phyloP scores from a whole-genome alignment of 2,329 filamentous ascomycete species.

The Phialophora chinensis region DNA sequence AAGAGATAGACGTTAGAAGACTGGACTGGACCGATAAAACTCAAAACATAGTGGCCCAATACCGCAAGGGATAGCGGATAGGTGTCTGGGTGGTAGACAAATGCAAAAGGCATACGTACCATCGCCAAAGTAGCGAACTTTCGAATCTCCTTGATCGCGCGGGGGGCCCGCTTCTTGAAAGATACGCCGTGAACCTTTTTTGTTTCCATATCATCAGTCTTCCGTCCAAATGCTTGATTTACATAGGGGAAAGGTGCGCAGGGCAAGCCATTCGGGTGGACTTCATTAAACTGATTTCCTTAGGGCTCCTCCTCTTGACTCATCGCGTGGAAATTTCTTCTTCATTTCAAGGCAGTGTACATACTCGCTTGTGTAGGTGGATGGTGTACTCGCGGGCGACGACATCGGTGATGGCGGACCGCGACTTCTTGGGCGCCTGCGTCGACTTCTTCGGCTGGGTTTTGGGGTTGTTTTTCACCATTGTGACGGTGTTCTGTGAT shows the following conservation, averaged over 20 bases:
- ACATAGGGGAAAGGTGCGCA: not conserved
- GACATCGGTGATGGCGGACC: conserved; percentile 98
- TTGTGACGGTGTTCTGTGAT: conserved; percentile 31
- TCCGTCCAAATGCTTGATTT: conserved; percentile 62
- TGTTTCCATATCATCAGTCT: conserved; percentile 63
- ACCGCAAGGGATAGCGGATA: not conserved
- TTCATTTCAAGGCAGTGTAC: conserved; percentile 48
- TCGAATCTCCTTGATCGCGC: conserved; percentile 99
- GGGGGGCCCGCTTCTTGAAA: conserved; percentile 99
- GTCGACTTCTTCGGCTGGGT: conserved; percentile 68
- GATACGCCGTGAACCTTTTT: conserved; percentile 88
- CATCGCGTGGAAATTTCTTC: not conserved
- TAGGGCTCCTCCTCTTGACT: conserved; percentile 15
- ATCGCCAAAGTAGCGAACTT: conserved; percentile 90
- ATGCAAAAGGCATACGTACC: conserved; percentile 67
- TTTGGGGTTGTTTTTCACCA: conserved; percentile 40
- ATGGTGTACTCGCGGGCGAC: conserved; percentile 99
- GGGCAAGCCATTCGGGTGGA: conserved; percentile 62
- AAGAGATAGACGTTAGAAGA: not conserved
- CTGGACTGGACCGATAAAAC: not conserved
- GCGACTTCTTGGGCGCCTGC: conserved; percentile 72
- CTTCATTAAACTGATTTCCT: conserved; percentile 72
- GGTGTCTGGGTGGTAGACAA: conserved; percentile 5
- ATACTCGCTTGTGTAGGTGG: conserved; percentile 99
- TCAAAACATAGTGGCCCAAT: not conserved